Conservation (phyloP, 345 rosid species). For the Iberis pinnata region DNA sequence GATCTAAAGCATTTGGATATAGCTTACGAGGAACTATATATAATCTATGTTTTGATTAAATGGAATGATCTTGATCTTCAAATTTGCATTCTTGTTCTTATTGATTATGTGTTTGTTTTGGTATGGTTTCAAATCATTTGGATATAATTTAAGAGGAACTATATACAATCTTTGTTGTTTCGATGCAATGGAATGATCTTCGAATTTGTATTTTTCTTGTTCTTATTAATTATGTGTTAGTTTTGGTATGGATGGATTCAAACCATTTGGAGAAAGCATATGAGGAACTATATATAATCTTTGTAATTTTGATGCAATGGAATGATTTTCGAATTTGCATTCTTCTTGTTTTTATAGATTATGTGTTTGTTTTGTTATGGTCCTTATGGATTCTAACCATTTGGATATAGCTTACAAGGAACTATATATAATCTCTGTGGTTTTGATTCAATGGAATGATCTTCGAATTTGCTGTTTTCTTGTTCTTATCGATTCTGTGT, state of each 20-base stretch:
- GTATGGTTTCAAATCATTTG: background rate
- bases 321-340: background rate
- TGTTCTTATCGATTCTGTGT: background rate
- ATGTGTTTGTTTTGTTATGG: too few species aligned
- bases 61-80: too few species aligned
- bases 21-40: background rate
- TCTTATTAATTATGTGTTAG: background rate
- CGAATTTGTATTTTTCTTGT: background rate
- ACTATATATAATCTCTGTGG: background rate
- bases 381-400: too few species aligned
- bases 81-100: background rate
- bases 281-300: too few species aligned
- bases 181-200: background rate
- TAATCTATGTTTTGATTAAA: too few species aligned
- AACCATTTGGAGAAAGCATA: too few species aligned
- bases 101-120: too few species aligned
- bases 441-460: background rate
- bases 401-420: background rate
- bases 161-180: background rate
- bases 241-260: too few species aligned
- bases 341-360: background rate
- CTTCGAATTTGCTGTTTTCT: background rate
- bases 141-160: too few species aligned
- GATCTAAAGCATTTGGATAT: constrained; percentile 11
- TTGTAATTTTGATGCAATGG: background rate